These are phyloP conservation scores for Eutrema salsugineum DNA, from an alignment of 441 rosid genomes.

Conservation along the genomic window DNA sequence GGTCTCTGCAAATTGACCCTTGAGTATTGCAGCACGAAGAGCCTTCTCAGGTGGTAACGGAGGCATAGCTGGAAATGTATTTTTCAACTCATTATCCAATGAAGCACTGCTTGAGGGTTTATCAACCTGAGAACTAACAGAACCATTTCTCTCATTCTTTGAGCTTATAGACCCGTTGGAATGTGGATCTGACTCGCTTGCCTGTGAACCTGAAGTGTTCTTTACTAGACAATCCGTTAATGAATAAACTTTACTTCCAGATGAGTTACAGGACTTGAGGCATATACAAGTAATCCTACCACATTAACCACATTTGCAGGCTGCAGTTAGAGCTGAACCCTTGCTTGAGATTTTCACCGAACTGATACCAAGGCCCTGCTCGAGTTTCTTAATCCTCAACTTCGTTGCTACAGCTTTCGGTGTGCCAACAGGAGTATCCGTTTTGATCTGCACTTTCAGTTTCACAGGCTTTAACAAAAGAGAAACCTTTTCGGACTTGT, in stretches of 20 bases:
- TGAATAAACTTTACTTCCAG: conserved; percentile 17
- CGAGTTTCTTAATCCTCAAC: conserved; percentile 42
- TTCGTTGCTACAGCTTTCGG: conserved; percentile 22
- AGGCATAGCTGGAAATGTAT: conserved; percentile 37
- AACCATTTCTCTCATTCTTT: conserved; percentile 47
- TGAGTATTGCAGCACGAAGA: conserved; percentile 75
- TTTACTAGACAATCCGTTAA: conserved; percentile 40
- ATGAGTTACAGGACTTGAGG: conserved; percentile 42
- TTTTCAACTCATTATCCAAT: conserved; percentile 43
- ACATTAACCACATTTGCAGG: conserved; percentile 47
- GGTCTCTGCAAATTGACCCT: conserved; percentile 76
- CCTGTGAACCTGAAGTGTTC: conserved; percentile 39
- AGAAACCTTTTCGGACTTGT: conserved; percentile 20
- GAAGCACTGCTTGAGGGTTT: conserved; percentile 29
- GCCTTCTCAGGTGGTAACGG: conserved; percentile 72
- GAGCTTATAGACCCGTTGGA: conserved; percentile 72
- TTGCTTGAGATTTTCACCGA: conserved; percentile 33
- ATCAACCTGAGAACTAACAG: conserved; percentile 45
- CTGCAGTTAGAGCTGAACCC: conserved; percentile 42
- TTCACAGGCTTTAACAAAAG: conserved; percentile 22
- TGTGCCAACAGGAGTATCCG: neutral
- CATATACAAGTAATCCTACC: conserved; percentile 45
- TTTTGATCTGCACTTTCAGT: conserved; percentile 20
- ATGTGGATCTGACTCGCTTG: conserved; percentile 59
- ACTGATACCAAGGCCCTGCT: conserved; percentile 28